phyloP scores from a whole-genome alignment of 139 green algal genomes.

The Picochlorum sp. region DNA sequence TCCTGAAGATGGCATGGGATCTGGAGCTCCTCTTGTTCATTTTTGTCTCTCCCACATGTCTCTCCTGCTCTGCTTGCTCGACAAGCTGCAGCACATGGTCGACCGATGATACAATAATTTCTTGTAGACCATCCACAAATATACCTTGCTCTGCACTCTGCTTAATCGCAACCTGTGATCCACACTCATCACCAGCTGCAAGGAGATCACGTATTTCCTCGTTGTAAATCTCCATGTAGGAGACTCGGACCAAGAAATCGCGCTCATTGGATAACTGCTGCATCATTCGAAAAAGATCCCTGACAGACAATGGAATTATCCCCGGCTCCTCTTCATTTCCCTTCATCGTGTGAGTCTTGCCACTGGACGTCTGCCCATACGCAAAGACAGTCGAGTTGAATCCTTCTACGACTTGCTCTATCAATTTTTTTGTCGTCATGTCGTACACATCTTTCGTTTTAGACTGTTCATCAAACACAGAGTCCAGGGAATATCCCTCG shows the following conservation, averaged over 20 bases:
- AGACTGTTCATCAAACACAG: conserved; percentile 54
- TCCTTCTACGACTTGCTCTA: conserved; percentile 65
- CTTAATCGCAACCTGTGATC: conserved; percentile 67
- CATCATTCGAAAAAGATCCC: conserved; percentile 74
- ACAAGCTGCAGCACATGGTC: conserved; percentile 72
- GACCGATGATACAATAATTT: conserved; percentile 73
- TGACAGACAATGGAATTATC: conserved; percentile 75
- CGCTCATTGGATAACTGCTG: neutral
- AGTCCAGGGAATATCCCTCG: conserved; percentile 58
- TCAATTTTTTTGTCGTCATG: conserved; percentile 41
- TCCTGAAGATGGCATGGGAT: conserved; percentile 92
- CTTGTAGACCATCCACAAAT: conserved; percentile 83
- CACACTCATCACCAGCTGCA: conserved; percentile 65
- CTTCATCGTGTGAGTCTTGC: conserved; percentile 96
- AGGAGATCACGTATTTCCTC: conserved; percentile 96
- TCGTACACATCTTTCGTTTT: conserved; percentile 65
- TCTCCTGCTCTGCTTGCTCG: conserved; percentile 56
- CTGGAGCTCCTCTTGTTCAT: conserved; percentile 89
- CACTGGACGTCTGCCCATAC: conserved; percentile 90
- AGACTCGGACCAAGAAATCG: conserved; percentile 90
- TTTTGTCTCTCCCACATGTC: conserved; percentile 87
- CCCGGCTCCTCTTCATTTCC: conserved; percentile 55
- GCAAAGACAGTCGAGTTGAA: conserved; percentile 94
- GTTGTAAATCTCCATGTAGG: conserved; percentile 99
- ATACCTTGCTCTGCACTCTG: conserved; percentile 24